Conservation (phyloP, 2,329 filamentous ascomycete genomes). For the Aureobasidium mangrovei region DNA sequence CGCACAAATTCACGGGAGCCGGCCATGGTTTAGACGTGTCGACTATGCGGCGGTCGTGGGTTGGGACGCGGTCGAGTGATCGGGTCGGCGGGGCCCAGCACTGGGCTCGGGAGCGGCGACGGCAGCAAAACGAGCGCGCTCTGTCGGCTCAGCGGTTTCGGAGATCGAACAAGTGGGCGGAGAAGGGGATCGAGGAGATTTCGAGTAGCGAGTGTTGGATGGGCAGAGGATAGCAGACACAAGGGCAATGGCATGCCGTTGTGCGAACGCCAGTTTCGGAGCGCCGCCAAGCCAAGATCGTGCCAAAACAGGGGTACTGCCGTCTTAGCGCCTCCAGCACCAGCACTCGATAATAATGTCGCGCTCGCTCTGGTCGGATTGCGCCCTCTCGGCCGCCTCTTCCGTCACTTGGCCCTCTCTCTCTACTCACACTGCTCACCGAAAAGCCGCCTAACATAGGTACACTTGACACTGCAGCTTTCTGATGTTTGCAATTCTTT, state of each 20-base stretch:
- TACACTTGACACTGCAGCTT: not conserved
- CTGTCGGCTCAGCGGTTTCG: not conserved
- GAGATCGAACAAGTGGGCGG: not conserved
- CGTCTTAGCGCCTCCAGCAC: too few relatives aligned
- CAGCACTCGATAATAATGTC: too few relatives aligned
- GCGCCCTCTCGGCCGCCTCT: not conserved
- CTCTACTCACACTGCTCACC: not conserved
- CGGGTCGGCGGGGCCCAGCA: constrained; percentile 6
- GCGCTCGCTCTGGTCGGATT: too few relatives aligned
- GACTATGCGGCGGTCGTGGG: not conserved
- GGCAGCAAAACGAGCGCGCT: constrained; percentile 12
- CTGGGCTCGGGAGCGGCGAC: constrained; percentile 3
- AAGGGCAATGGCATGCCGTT: constrained; percentile 3
- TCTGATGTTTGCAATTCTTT: too few relatives aligned
- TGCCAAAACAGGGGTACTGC: not conserved
- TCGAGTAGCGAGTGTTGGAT: constrained; percentile 9
- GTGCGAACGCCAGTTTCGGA: not conserved
- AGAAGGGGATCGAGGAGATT: not conserved
- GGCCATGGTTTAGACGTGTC: constrained; percentile 5
- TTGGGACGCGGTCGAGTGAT: constrained; percentile 6
- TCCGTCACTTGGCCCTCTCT: not conserved
- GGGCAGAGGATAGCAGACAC: not conserved
- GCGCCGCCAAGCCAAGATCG: not conserved
- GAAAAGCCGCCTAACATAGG: not conserved
- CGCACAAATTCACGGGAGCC: not conserved